Evolutionary conservation across 1,284 basidiomycete species (phyloP).

Genomic region (Phellopilus nigrolimitatus): DNA sequence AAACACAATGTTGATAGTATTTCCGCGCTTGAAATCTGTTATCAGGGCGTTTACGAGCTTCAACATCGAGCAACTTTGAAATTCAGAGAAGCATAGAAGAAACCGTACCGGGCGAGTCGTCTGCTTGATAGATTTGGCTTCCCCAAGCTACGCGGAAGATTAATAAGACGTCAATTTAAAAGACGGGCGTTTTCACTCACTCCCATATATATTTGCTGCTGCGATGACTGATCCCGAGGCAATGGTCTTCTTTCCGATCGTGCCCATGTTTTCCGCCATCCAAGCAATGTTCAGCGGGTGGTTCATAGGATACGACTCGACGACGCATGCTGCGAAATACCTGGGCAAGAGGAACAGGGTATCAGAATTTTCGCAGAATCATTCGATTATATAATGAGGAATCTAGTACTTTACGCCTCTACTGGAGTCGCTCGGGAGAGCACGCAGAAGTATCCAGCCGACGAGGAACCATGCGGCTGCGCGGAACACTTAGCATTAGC

Average conservation of each 20-base stretch:
- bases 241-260: conserved; percentile 32
- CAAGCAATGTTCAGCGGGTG: conserved; percentile 38
- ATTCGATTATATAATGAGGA: background rate
- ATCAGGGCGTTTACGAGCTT: background rate
- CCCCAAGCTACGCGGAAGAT: conserved; percentile 5
- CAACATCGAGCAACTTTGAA: background rate
- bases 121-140: conserved; percentile 33
- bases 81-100: background rate
- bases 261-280: conserved; percentile 37
- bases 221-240: conserved; percentile 34
- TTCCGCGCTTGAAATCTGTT: conserved; percentile 34
- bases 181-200: conserved; percentile 1
- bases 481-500: background rate
- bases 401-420: conserved; percentile 23
- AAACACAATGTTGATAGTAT: conserved; percentile 35
- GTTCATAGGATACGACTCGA: conserved; percentile 35
- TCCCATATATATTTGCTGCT: conserved; percentile 30
- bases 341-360: conserved; percentile 19
- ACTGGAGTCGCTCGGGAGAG: conserved; percentile 28
- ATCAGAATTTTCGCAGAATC: background rate
- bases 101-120: conserved; percentile 32
- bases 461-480: conserved; percentile 34
- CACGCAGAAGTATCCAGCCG: conserved; percentile 35
- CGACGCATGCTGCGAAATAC: conserved; percentile 32
- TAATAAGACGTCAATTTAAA: background rate